Conservation (phyloP, 1,284 basidiomycete species). For the Anthracocystis walkeri region DNA sequence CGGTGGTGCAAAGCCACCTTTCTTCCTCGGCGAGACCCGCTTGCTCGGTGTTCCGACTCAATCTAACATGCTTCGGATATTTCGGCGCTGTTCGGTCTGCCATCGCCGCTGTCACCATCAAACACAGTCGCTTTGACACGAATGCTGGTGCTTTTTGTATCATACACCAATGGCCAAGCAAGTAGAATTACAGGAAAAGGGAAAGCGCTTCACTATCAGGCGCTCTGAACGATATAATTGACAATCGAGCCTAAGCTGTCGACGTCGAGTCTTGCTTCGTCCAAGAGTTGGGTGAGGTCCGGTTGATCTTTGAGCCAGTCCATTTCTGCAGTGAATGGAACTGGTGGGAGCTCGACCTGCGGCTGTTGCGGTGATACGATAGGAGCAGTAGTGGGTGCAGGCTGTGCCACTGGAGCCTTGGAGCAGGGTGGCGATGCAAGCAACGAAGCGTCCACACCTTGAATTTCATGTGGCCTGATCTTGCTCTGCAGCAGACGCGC, state of each 20-base stretch:
- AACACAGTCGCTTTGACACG: too few species aligned
- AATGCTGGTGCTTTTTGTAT: not conserved
- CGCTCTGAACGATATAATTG: slow-evolving; percentile 39
- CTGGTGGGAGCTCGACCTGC: not conserved
- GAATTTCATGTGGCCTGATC: slow-evolving; percentile 18
- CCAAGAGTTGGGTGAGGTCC: slow-evolving; percentile 30
- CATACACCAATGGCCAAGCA: not conserved
- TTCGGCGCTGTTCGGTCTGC: too few species aligned
- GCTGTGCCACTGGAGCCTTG: not conserved
- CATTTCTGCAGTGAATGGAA: slow-evolving; percentile 32
- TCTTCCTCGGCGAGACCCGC: too few species aligned
- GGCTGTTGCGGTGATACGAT: not conserved
- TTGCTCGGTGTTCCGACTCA: too few species aligned
- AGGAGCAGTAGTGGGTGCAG: not conserved
- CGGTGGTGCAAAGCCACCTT: too few species aligned
- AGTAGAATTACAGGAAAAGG: not conserved
- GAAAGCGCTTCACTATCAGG: slow-evolving; percentile 6
- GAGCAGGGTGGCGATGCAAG: not conserved
- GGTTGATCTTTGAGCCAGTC: slow-evolving; percentile 44
- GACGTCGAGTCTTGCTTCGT: slow-evolving; percentile 41
- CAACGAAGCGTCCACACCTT: slow-evolving; percentile 9
- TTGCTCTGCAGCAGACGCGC: slow-evolving; percentile 23
- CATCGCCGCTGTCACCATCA: too few species aligned
- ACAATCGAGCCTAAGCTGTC: slow-evolving; percentile 46
- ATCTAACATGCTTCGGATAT: too few species aligned